These are phyloP conservation scores for Deinandra increscens DNA, from an alignment of 129 eudicot species.

Conservation along the genomic window DNA sequence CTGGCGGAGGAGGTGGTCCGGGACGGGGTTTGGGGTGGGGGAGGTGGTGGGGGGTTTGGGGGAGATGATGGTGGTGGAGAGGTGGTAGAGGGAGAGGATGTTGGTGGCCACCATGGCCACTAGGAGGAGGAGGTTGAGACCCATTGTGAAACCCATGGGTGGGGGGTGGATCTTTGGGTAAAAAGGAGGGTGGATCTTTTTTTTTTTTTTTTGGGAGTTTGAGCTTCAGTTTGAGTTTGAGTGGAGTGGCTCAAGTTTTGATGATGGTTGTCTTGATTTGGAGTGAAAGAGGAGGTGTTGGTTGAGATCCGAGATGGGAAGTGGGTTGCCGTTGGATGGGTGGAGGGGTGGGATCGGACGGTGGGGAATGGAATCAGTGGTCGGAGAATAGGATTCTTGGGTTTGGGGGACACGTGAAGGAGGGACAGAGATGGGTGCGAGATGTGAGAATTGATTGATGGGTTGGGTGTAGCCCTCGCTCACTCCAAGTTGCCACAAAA, in stretches of 20 bases:
- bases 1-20: slow-evolving; percentile 75
- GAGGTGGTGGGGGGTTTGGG: slow-evolving; percentile 41
- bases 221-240: slow-evolving; percentile 19
- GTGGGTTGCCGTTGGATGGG: slow-evolving; percentile 30
- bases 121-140: slow-evolving; percentile 62
- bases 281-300: slow-evolving; percentile 9
- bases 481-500: too few relatives aligned
- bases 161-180: not conserved
- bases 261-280: slow-evolving; percentile 18
- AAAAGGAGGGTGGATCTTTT: slow-evolving; percentile 11
- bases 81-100: slow-evolving; percentile 92
- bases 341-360: slow-evolving; percentile 24
- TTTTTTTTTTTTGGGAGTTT: too few relatives aligned
- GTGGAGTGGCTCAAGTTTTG: not conserved
- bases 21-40: slow-evolving; percentile 59
- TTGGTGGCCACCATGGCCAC: slow-evolving; percentile 95
- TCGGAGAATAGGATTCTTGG: slow-evolving; percentile 23
- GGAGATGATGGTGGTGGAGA: slow-evolving; percentile 74
- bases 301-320: slow-evolving; percentile 29
- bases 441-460: too few relatives aligned
- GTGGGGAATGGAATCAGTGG: slow-evolving; percentile 2
- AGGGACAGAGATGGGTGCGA: slow-evolving; percentile 11
- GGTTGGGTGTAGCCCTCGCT: too few relatives aligned
- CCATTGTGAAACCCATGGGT: slow-evolving; percentile 80
- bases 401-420: slow-evolving; percentile 22